Evolutionary conservation across 768 basidiomycete genomes (phyloP).

Genomic region (Lactifluus volemus): DNA sequence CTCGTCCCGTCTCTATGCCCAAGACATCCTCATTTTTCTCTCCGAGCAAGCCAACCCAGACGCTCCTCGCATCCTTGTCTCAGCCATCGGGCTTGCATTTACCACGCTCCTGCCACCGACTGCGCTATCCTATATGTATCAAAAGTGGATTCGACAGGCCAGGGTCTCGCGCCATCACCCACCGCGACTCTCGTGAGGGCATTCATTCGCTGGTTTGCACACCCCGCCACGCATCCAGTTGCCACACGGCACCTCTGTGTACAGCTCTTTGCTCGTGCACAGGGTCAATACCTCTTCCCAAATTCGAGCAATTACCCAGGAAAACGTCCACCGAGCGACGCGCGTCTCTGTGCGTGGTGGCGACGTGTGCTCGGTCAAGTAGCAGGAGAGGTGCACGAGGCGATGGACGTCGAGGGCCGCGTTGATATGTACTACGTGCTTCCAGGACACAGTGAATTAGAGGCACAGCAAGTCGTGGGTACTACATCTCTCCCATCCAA

Average conservation of each 20-base stretch:
- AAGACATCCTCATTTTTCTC: slow-evolving; percentile 71
- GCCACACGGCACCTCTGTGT: slow-evolving; percentile 5
- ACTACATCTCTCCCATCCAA: slow-evolving; percentile 24
- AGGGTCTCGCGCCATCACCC: slow-evolving; percentile 53
- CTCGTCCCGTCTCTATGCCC: slow-evolving; percentile 55
- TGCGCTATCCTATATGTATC: slow-evolving; percentile 54
- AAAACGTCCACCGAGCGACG: slow-evolving; percentile 74
- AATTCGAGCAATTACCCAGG: slow-evolving; percentile 63
- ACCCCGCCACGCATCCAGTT: slow-evolving; percentile 25
- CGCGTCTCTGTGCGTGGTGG: slow-evolving; percentile 90
- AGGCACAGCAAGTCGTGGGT: slow-evolving; percentile 54
- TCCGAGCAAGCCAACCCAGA: slow-evolving; percentile 49
- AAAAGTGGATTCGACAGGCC: slow-evolving; percentile 91
- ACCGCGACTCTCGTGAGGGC: slow-evolving; percentile 60
- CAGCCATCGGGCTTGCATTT: slow-evolving; percentile 45
- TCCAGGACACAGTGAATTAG: slow-evolving; percentile 59
- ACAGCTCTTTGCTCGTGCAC: slow-evolving; percentile 54
- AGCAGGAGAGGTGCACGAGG: slow-evolving; percentile 30
- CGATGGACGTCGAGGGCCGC: slow-evolving; percentile 23
- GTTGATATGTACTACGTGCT: slow-evolving; percentile 51
- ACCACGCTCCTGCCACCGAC: slow-evolving; percentile 9
- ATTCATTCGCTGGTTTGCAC: slow-evolving; percentile 35
- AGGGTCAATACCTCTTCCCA: slow-evolving; percentile 89
- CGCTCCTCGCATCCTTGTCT: slow-evolving; percentile 52
- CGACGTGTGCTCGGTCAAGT: slow-evolving; percentile 59